These are phyloP conservation scores for Hura crepitans DNA, from an alignment of 441 rosid genomes.

Conservation along the genomic window DNA sequence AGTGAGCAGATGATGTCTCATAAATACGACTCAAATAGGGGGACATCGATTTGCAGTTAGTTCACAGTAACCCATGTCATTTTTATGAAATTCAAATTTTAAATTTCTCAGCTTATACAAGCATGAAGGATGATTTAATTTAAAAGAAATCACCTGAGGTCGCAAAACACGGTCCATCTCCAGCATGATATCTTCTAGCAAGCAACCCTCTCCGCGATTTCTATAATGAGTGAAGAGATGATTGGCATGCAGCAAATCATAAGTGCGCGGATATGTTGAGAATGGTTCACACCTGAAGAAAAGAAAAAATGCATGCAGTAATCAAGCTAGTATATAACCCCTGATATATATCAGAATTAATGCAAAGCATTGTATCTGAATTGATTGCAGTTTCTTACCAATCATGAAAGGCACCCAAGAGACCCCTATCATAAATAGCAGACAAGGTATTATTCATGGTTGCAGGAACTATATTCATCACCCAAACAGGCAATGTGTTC, in stretches of 20 bases:
- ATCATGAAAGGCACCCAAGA: slow-evolving; percentile 77
- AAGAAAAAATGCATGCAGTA: slow-evolving; percentile 12
- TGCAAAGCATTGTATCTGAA: slow-evolving; percentile 6
- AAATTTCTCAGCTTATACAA: slow-evolving; percentile 3
- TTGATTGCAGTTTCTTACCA: slow-evolving; percentile 50
- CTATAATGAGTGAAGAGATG: slow-evolving; percentile 59
- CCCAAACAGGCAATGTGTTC: slow-evolving; percentile 72
- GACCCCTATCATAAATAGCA: slow-evolving; percentile 74
- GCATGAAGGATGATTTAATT: background rate
- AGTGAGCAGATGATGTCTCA: slow-evolving; percentile 1
- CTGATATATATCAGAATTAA: slow-evolving; percentile 1
- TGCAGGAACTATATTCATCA: slow-evolving; percentile 77
- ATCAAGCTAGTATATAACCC: background rate
- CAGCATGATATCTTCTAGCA: slow-evolving; percentile 73
- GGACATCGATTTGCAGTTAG: slow-evolving; percentile 1
- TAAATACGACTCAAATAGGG: background rate
- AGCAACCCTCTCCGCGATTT: slow-evolving; percentile 56
- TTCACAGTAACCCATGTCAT: background rate
- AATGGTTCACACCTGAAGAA: slow-evolving; percentile 80
- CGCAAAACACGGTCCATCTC: slow-evolving; percentile 89
- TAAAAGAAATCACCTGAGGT: slow-evolving; percentile 56
- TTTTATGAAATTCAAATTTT: background rate
- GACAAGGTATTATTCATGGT: slow-evolving; percentile 67
- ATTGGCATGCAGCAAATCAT: slow-evolving; percentile 75
- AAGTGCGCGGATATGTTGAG: slow-evolving; percentile 90